Base-by-base conservation (phyloP, 2,329 filamentous ascomycete genomes). In the Ilyonectria robusta region DNA sequence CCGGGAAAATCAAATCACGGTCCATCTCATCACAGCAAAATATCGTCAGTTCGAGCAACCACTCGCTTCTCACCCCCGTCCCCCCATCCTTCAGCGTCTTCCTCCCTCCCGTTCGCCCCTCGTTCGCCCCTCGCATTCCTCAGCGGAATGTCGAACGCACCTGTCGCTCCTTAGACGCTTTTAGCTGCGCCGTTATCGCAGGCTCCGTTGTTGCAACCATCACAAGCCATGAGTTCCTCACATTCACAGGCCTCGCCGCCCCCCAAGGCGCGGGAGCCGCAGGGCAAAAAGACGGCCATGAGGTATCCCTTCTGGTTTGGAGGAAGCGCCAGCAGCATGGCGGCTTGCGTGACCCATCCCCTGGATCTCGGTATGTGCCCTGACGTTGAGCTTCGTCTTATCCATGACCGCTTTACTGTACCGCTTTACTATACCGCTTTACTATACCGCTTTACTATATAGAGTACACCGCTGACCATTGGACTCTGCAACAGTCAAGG, bases 231-330 rank as follows among this genome's bases (percentile, higher is more conserved):
- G 73, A 69, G 68, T 21, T 61, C 69, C 40, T 62, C 71, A 33
- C 65, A 68, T 44, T 56, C 71, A 35, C 63, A 72, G 54, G 59
- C 26, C 68, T 72, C 73, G 23, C 55, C 62, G 66, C 62, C 71
- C 46, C 62, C 17, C 71, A 70, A 17, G 65, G 53, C 55, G 31
- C 69, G 72, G 48, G 67, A 71, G 57, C 75, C 76, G 63, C 78
- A 81, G 73, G 82, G 83, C 76, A 83, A 83, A 69, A 76, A 78
- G 69, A 78, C 73, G 35, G 71, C 83, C 2, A 79, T 87, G 47
- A 82, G 83, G 68, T 95, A 95, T 83, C 93, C 93, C 10, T 95
- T 95, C 82, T 98, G 95, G 96, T 98, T 99, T 81, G 96, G 96
- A 70, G 96, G 96, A 62, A 97, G 94, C 79, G 94, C 95, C 57